Evolutionary conservation across 1,139 yeast genomes (phyloP).

Genomic region (Hansenula lynferdii): DNA sequence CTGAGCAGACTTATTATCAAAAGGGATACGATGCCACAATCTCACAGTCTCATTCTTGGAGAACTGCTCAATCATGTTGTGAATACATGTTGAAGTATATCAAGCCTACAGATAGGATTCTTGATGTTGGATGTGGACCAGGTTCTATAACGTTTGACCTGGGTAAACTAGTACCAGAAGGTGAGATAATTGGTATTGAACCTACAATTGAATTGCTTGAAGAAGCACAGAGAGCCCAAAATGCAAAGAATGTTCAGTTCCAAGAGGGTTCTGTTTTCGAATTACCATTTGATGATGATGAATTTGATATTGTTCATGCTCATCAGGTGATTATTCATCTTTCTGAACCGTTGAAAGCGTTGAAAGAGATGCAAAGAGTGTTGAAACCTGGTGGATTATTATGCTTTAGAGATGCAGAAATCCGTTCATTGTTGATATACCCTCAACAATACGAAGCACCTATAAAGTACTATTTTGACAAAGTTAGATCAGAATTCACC

Average conservation of each 20-base stretch:
- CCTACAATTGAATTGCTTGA: conserved; percentile 29
- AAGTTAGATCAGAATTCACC: not conserved
- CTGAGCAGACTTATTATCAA: conserved; percentile 25
- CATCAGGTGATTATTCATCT: conserved; percentile 38
- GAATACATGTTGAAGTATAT: conserved; percentile 28
- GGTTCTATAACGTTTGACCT: conserved; percentile 36
- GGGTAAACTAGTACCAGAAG: conserved; percentile 26
- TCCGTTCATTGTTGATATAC: conserved; percentile 17
- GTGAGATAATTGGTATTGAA: conserved; percentile 33
- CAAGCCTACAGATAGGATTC: conserved; percentile 25
- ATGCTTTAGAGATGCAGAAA: conserved; percentile 33
- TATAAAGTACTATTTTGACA: conserved; percentile 3
- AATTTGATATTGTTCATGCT: conserved; percentile 35
- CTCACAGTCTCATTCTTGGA: conserved; percentile 33
- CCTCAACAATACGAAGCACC: conserved; percentile 22
- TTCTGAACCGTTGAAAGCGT: conserved; percentile 34
- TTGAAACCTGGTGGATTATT: conserved; percentile 41
- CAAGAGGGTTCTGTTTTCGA: conserved; percentile 29
- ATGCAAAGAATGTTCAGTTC: conserved; percentile 25
- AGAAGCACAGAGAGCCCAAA: conserved; percentile 4
- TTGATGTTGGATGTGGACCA: conserved; percentile 42
- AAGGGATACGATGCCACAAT: conserved; percentile 24
- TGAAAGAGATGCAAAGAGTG: conserved; percentile 45
- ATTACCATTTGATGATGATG: conserved; percentile 31
- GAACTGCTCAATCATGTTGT: conserved; percentile 31